Conservation (phyloP, 2,329 filamentous ascomycete species). For the Verticillium tricorpus region DNA sequence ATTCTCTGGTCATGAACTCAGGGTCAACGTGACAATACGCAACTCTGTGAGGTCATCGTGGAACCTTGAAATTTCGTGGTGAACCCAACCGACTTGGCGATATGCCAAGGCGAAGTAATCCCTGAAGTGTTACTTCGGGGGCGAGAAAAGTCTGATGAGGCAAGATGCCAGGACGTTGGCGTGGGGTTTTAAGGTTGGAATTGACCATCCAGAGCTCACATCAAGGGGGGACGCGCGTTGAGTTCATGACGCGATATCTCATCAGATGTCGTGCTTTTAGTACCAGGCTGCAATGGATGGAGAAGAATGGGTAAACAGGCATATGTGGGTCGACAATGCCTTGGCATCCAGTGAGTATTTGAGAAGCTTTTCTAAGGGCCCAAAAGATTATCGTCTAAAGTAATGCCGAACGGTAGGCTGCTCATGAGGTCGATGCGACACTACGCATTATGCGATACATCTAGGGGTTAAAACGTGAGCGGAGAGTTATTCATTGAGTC, state of each 20-base stretch:
- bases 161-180: neutral
- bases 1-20: too few relatives aligned
- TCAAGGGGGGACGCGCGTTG: neutral
- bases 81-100: neutral
- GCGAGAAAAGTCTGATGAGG: neutral
- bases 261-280: conserved; percentile 1
- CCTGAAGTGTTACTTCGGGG: too few relatives aligned
- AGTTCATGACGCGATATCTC: neutral
- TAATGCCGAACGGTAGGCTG: too few relatives aligned
- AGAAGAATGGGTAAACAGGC: neutral
- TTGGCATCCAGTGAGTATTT: neutral
- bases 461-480: too few relatives aligned
- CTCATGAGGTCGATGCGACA: too few relatives aligned
- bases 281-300: neutral
- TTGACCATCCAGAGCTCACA: neutral
- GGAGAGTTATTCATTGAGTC: too few relatives aligned
- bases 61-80: neutral
- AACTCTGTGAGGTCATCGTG: neutral
- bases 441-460: too few relatives aligned
- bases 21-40: too few relatives aligned
- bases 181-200: neutral
- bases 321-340: neutral
- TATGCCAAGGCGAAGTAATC: neutral
- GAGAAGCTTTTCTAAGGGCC: neutral
- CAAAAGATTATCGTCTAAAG: too few relatives aligned